These are phyloP conservation scores for Colletotrichum cuscutae DNA, from an alignment of 2,329 filamentous ascomycete species.

Conservation along the genomic window DNA sequence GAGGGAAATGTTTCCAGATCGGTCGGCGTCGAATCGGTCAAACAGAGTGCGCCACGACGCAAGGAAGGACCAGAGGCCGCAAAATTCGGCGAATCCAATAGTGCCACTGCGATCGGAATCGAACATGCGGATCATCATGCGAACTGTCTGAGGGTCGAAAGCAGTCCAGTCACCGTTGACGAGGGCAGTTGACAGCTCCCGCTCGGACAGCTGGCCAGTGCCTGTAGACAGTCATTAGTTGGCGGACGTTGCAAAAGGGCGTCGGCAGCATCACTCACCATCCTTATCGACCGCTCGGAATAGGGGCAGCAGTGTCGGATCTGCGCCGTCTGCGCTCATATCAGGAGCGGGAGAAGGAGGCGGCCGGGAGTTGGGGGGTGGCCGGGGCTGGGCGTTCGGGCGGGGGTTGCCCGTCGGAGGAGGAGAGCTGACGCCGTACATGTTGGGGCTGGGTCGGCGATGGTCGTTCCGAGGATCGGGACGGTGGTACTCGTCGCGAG, in stretches of 20 bases:
- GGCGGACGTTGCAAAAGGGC: background rate
- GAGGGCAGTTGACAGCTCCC: slow-evolving; percentile 87
- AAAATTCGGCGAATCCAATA: slow-evolving; percentile 96
- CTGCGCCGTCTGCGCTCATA: slow-evolving; percentile 59
- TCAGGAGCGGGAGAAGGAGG: slow-evolving; percentile 71
- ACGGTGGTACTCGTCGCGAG: slow-evolving; percentile 44
- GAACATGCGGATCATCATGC: slow-evolving; percentile 99
- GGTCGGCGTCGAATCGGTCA: slow-evolving; percentile 92
- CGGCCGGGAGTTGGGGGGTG: slow-evolving; percentile 68
- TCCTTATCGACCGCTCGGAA: slow-evolving; percentile 93
- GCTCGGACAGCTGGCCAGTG: slow-evolving; percentile 85
- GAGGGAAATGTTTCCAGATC: slow-evolving; percentile 85
- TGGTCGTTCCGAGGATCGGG: slow-evolving; percentile 24
- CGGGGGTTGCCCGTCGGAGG: slow-evolving; percentile 58
- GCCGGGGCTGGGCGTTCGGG: slow-evolving; percentile 58
- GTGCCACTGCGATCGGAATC: slow-evolving; percentile 89
- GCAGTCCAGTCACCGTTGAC: slow-evolving; percentile 97
- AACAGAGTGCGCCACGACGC: slow-evolving; percentile 95
- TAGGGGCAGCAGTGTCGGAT: slow-evolving; percentile 82
- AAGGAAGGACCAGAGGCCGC: slow-evolving; percentile 94
- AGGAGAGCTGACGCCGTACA: slow-evolving; percentile 61
- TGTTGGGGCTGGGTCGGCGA: slow-evolving; percentile 38
- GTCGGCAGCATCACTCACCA: slow-evolving; percentile 56
- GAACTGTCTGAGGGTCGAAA: slow-evolving; percentile 93
- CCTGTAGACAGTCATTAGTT: slow-evolving; percentile 53